phyloP scores from a whole-genome alignment of 192 early-diverging fungal genomes.

The Mortierella alpina region DNA sequence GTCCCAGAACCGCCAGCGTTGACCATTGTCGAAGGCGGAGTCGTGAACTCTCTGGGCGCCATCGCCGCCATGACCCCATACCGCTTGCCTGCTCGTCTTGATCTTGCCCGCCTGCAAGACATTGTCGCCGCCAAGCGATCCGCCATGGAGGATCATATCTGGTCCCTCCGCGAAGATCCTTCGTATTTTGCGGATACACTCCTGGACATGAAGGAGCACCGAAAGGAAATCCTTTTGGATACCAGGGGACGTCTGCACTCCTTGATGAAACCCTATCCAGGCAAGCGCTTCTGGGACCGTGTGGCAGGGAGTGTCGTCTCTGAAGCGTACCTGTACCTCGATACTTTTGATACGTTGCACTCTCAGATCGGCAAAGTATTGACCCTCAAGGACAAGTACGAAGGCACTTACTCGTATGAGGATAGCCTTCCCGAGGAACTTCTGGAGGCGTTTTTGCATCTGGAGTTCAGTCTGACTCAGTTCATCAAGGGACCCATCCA shows the following conservation, averaged over 20 bases:
- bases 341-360: conserved; percentile 16
- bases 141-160: conserved; percentile 35
- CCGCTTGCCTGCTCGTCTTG: conserved; percentile 18
- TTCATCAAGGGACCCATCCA: conserved; percentile 18
- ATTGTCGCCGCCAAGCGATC: conserved; percentile 31
- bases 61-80: conserved; percentile 26
- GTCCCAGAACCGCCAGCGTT: conserved; percentile 30
- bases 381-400: conserved; percentile 21
- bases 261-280: conserved; percentile 17
- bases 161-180: conserved; percentile 44
- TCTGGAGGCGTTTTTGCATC: conserved; percentile 26
- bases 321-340: conserved; percentile 24
- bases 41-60: conserved; percentile 6
- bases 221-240: conserved; percentile 30
- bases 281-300: conserved; percentile 36
- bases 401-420: conserved; percentile 13
- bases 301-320: conserved; percentile 7
- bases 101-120: conserved; percentile 24
- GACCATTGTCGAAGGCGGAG: conserved; percentile 26
- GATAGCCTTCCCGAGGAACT: conserved; percentile 33
- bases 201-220: conserved; percentile 40
- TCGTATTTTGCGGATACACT: conserved; percentile 24
- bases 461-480: conserved; percentile 22
- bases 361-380: conserved; percentile 23
- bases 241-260: conserved; percentile 25